These are phyloP conservation scores for Arabidopsis suecica DNA, from an alignment of 345 rosid genomes.

Conservation along the genomic window DNA sequence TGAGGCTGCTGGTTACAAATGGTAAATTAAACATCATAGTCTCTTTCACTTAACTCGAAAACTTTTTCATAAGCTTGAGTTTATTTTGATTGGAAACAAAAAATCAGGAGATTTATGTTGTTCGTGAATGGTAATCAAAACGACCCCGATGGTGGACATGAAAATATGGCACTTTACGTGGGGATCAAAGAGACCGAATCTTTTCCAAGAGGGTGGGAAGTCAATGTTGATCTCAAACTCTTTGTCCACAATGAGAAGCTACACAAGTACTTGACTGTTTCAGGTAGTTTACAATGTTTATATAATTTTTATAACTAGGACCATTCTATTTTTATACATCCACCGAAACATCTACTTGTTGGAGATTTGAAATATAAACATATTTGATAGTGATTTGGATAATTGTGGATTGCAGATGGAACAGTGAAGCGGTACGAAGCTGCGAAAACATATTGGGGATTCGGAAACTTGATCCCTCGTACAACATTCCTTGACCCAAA, in stretches of 20 bases:
- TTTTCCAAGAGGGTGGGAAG: constrained; percentile 45
- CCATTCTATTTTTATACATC: too few species aligned
- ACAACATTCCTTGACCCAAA: constrained; percentile 33
- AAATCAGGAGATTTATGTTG: constrained; percentile 45
- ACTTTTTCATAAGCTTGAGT: too few species aligned
- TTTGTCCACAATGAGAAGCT: constrained; percentile 40
- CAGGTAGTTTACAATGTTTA: constrained; percentile 32
- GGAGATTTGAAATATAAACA: too few species aligned
- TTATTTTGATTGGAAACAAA: neutral
- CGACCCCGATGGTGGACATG: constrained; percentile 25
- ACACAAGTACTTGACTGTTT: constrained; percentile 41
- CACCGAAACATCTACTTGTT: too few species aligned
- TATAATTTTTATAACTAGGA: neutral
- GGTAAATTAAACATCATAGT: constrained; percentile 22
- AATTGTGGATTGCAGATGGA: constrained; percentile 33
- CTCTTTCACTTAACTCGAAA: too few species aligned
- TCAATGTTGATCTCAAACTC: constrained; percentile 43
- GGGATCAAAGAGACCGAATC: constrained; percentile 35
- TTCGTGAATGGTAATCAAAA: constrained; percentile 46
- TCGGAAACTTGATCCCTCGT: constrained; percentile 33
- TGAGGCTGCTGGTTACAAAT: constrained; percentile 51
- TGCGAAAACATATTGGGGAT: constrained; percentile 47
- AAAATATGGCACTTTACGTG: constrained; percentile 45
- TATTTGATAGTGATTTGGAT: neutral
- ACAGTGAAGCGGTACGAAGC: constrained; percentile 32